Conservation (phyloP, 129 eudicot species). For the Helichrysum umbraculigerum region DNA sequence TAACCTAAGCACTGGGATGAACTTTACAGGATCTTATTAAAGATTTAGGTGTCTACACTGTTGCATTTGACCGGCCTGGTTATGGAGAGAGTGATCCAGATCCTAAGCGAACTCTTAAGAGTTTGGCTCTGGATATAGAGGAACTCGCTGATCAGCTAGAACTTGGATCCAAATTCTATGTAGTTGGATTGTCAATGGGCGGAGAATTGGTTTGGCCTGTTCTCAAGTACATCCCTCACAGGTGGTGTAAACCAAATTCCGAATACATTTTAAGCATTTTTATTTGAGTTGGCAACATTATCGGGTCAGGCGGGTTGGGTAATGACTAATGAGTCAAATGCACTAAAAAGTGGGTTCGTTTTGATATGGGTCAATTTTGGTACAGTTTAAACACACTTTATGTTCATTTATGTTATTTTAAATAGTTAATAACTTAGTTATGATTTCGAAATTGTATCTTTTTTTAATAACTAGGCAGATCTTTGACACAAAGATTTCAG, state of each 20-base stretch:
- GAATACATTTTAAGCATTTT: neutral
- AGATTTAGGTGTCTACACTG: conserved; percentile 59
- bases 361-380: neutral
- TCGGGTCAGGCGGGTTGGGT: neutral
- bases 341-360: neutral
- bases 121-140: conserved; percentile 63
- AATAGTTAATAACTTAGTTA: neutral
- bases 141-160: conserved; percentile 74
- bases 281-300: neutral
- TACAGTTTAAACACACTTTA: neutral
- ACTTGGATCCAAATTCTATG: conserved; percentile 65
- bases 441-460: too few species aligned
- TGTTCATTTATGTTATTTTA: neutral
- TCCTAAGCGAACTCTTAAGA: conserved; percentile 58
- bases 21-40: conserved; percentile 48
- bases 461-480: neutral
- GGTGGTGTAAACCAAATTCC: conserved; percentile 38
- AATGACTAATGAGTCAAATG: neutral
- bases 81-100: conserved; percentile 91
- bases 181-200: conserved; percentile 75
- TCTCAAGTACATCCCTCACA: conserved; percentile 85
- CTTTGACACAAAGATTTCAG: neutral
- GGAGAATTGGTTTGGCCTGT: conserved; percentile 58
- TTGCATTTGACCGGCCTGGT: conserved; percentile 75
- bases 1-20: neutral